Evolutionary conservation across 192 early-diverging fungal species (phyloP).

Genomic region (Gonapodya sp.): DNA sequence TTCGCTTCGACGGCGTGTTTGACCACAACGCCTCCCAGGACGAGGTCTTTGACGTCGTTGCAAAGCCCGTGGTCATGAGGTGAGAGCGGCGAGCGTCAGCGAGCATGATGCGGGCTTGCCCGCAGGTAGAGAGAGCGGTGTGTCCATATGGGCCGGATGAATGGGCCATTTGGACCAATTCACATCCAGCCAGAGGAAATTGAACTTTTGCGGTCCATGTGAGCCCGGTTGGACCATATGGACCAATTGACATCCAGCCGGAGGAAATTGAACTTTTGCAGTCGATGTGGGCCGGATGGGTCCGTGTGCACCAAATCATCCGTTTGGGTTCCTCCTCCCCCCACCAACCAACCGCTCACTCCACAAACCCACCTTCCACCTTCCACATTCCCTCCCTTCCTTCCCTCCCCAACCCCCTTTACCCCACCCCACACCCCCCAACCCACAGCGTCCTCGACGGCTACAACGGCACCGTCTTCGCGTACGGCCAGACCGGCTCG

Average conservation of each 20-base stretch:
- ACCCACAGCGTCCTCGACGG: constrained; percentile 39
- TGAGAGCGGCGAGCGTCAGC: constrained; percentile 12
- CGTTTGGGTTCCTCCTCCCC: too few species aligned
- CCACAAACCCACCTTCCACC: not conserved
- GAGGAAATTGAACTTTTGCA: constrained; percentile 15
- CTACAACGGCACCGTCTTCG: constrained; percentile 56
- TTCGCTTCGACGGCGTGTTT: constrained; percentile 45
- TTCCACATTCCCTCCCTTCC: too few species aligned
- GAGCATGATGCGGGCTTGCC: not conserved
- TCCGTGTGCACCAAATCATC: too few species aligned
- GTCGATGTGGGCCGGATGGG: not conserved
- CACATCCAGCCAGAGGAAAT: too few species aligned
- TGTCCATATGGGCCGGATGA: too few species aligned
- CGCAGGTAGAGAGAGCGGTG: too few species aligned
- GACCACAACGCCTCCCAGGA: constrained; percentile 41
- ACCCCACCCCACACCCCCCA: not conserved
- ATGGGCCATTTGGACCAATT: too few species aligned
- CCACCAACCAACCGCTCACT: too few species aligned
- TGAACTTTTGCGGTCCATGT: constrained; percentile 13
- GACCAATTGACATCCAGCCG: too few species aligned
- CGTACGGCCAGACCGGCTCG: constrained; percentile 56
- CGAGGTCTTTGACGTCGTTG: constrained; percentile 53
- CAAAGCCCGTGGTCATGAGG: constrained; percentile 46
- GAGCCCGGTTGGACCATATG: too few species aligned
- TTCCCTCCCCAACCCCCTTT: not conserved